phyloP scores from a whole-genome alignment of 2,329 filamentous ascomycete species.

The Epichloe scottii region DNA sequence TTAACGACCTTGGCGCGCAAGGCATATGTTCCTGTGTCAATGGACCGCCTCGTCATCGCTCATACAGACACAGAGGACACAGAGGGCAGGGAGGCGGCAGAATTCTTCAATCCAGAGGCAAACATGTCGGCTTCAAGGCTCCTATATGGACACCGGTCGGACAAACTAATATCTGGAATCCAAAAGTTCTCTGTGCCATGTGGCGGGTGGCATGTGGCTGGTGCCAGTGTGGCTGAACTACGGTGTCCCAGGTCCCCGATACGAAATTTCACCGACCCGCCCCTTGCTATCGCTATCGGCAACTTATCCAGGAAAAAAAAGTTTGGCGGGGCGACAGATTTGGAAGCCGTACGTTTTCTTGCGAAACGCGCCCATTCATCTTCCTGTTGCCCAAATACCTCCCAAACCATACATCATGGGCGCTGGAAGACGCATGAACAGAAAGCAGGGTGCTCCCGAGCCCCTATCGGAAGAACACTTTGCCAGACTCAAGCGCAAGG shows the following conservation, averaged over 20 bases:
- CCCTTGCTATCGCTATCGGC: conserved; percentile 11
- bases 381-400: conserved; percentile 3
- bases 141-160: too few species aligned
- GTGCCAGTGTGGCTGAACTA: neutral
- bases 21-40: too few species aligned
- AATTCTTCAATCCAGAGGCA: too few species aligned
- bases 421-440: conserved; percentile 71
- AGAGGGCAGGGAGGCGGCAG: too few species aligned
- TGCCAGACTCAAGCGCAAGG: conserved; percentile 76
- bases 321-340: conserved; percentile 22
- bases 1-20: too few species aligned
- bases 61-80: too few species aligned
- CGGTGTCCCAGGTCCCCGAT: conserved; percentile 12
- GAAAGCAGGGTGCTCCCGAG: conserved; percentile 83
- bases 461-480: conserved; percentile 70
- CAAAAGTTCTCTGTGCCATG: neutral
- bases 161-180: too few species aligned
- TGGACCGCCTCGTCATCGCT: too few species aligned
- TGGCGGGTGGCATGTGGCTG: conserved; percentile 1
- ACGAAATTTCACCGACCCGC: conserved; percentile 22
- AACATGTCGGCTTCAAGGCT: too few species aligned
- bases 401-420: conserved; percentile 50
- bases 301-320: conserved; percentile 17
- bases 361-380: neutral
- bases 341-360: neutral